These are phyloP conservation scores for Sphagnurus paluster DNA, from an alignment of 1,284 basidiomycete genomes.

Conservation along the genomic window DNA sequence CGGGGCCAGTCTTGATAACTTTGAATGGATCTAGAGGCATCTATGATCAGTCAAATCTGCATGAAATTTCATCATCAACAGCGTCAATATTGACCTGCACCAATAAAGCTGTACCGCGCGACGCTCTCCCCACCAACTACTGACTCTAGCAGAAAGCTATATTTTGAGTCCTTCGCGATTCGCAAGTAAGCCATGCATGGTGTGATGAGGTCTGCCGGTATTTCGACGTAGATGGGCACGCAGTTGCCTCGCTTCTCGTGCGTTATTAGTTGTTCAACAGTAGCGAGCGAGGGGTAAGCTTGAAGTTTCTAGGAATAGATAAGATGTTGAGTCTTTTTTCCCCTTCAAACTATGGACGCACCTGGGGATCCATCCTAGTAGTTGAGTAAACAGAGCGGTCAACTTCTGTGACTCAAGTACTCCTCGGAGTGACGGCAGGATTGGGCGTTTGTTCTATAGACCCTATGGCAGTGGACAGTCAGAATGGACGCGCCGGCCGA, in stretches of 20 bases:
- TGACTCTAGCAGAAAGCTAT: constrained; percentile 93
- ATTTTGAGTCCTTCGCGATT: constrained; percentile 87
- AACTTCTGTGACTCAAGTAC: background rate
- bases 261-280: constrained; percentile 72
- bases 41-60: background rate
- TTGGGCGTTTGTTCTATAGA: too few relatives aligned
- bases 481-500: too few relatives aligned
- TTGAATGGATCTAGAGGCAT: constrained; percentile 82
- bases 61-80: background rate
- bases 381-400: background rate
- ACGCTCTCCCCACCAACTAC: constrained; percentile 90
- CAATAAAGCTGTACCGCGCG: constrained; percentile 95
- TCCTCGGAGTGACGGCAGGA: background rate
- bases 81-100: constrained; percentile 67
- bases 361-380: constrained; percentile 61
- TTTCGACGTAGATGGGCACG: constrained; percentile 89
- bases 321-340: constrained; percentile 7
- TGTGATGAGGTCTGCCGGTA: constrained; percentile 95
- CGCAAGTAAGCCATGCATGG: constrained; percentile 97
- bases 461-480: too few relatives aligned
- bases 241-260: constrained; percentile 85
- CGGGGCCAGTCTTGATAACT: constrained; percentile 86
- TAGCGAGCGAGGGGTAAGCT: constrained; percentile 66
- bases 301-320: constrained; percentile 52
- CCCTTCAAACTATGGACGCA: constrained; percentile 27